Evolutionary conservation across 768 basidiomycete species (phyloP).

Genomic region (Russula brevipes): DNA sequence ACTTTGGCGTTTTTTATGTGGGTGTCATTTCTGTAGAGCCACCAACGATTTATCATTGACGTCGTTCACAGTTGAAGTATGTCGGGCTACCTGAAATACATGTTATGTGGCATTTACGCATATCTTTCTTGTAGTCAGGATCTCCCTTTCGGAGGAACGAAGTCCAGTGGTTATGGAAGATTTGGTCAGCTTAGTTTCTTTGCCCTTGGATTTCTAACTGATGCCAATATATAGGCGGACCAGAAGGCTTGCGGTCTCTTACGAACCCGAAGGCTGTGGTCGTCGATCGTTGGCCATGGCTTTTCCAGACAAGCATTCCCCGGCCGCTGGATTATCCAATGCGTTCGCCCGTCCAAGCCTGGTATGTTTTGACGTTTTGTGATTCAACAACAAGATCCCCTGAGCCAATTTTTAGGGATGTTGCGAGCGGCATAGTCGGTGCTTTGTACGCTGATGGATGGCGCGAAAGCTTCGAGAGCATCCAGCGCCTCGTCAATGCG

Average conservation of each 20-base stretch:
- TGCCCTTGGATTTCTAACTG: conserved; percentile 17
- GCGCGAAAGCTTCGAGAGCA: conserved; percentile 39
- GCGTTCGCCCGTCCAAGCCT: conserved; percentile 64
- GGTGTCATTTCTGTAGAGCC: conserved; percentile 32
- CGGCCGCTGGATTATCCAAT: conserved; percentile 82
- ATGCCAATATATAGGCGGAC: conserved; percentile 54
- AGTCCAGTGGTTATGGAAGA: conserved; percentile 87
- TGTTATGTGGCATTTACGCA: conserved; percentile 8
- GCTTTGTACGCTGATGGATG: conserved; percentile 48
- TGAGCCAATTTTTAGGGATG: conserved; percentile 38
- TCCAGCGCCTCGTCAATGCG: conserved; percentile 39
- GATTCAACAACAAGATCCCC: not conserved
- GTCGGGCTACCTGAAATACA: conserved; percentile 29
- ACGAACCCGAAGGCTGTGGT: conserved; percentile 88
- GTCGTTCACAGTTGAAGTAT: conserved; percentile 55
- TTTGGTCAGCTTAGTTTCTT: conserved; percentile 53
- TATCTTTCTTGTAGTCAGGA: conserved; percentile 59
- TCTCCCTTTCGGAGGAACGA: conserved; percentile 91
- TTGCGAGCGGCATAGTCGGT: conserved; percentile 45
- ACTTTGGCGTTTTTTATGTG: conserved; percentile 86
- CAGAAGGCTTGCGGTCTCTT: conserved; percentile 85
- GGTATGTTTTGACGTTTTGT: conserved; percentile 44
- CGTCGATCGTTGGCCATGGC: conserved; percentile 77
- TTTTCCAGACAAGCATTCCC: conserved; percentile 83
- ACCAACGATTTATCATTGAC: conserved; percentile 25